Evolutionary conservation across 1,139 yeast genomes (phyloP), one percentile per base, ranked within the genome.

Genomic region (Suhomyces taliae): DNA sequence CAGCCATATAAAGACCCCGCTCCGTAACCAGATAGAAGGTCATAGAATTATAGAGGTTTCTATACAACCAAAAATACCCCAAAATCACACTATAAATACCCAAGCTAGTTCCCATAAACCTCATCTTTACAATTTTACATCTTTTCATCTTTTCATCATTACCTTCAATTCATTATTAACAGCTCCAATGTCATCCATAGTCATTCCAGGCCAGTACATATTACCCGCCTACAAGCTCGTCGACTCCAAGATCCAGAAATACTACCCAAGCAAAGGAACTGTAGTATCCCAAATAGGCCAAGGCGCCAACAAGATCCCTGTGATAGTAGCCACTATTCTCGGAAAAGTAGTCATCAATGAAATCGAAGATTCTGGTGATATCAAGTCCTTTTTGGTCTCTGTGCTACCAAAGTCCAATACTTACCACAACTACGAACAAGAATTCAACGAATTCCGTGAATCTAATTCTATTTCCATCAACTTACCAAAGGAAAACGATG

Each of bases 401-500:
- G 76, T 73, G 5, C 49, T 65, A 44, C 66, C 70, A 12, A 59
- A 59, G 27, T 55, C 67, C 12, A 67, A 67, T 48, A 64, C 70
- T 6, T 69, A 72, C 50, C 64, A 66, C 48, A 60, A 68, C 49
- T 65, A 65, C 50, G 64, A 66, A 24, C 58, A 57, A 43, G 69
- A 62, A 29, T 47, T 58, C 45, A 39, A 44, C 40, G 54, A 52
- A 26, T 48, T 53, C 24, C 46, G 48, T 31, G 61, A 57, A 26
- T 47, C 60, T 8, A 52, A 53, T 14, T 46, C 52, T 39, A 57
- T 61, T 10, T 61, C 83, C 15, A 82, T 78, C 45, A 78, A 77
- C 49, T 72, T 93, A 46, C 98, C 99, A 4, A 81, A 82, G 53
- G 97, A 90, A 53, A 87, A 89, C 38, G 97, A 91, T 62, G 66